A percentile compares a stretch with the other conserved stretches of the same genome.
phyloP scores from a whole-genome alignment of 805 yeast genomes.

The Groenewaldozyma tartarivorans region DNA sequence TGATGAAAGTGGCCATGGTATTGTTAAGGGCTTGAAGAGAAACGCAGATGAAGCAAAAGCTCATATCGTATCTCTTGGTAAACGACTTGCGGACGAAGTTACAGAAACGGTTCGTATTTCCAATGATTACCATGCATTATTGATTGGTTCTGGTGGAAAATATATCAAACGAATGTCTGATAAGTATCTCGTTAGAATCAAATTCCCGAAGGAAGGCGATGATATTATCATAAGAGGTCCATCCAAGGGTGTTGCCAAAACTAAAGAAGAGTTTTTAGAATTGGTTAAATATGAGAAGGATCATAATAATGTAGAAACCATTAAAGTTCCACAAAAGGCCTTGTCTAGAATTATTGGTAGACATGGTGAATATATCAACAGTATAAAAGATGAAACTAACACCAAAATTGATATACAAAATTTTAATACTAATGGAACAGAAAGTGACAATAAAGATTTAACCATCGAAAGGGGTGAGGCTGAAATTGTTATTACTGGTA shows the following conservation, averaged over 20 bases:
- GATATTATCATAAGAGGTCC: slow-evolving; percentile 79
- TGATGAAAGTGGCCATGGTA: slow-evolving; percentile 46
- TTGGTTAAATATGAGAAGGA: slow-evolving; percentile 79
- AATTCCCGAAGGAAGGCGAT: slow-evolving; percentile 52
- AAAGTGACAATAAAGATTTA: slow-evolving; percentile 40
- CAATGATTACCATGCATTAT: slow-evolving; percentile 62
- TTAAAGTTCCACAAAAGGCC: slow-evolving; percentile 63
- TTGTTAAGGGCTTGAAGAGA: slow-evolving; percentile 66
- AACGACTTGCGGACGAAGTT: slow-evolving; percentile 76
- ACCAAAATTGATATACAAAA: slow-evolving; percentile 32
- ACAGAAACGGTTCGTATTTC: slow-evolving; percentile 61
- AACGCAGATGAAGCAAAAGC: slow-evolving; percentile 66
- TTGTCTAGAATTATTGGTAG: slow-evolving; percentile 85
- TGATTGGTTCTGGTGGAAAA: slow-evolving; percentile 77
- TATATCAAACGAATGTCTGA: slow-evolving; percentile 79
- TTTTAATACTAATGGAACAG: slow-evolving; percentile 40
- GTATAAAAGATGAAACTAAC: slow-evolving; percentile 62
- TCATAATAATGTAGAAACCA: slow-evolving; percentile 59
- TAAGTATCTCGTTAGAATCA: slow-evolving; percentile 72
- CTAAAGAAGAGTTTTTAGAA: slow-evolving; percentile 75
- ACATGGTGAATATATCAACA: slow-evolving; percentile 72
- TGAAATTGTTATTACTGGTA: slow-evolving; percentile 66
- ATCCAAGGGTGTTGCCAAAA: slow-evolving; percentile 76
- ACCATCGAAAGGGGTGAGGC: no score
- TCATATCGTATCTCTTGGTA: slow-evolving; percentile 48